These are phyloP conservation scores for Botrytis galanthina DNA, from an alignment of 2,329 filamentous ascomycete genomes.

Conservation along the genomic window DNA sequence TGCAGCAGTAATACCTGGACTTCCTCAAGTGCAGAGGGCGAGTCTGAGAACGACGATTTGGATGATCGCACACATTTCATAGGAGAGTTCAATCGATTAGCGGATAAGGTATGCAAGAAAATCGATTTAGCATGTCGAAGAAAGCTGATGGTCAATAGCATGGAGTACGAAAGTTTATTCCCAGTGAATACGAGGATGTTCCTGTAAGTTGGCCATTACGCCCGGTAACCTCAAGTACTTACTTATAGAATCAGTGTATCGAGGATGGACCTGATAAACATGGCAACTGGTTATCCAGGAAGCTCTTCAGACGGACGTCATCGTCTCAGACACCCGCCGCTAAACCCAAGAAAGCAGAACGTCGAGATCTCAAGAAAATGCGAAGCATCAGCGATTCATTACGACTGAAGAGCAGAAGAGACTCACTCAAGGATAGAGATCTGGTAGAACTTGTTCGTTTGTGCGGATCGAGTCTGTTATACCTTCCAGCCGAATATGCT, in stretches of 20 bases:
- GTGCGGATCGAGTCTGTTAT: slow-evolving; percentile 61
- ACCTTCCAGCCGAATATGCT: slow-evolving; percentile 58
- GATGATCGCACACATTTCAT: slow-evolving; percentile 51
- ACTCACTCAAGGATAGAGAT: slow-evolving; percentile 49
- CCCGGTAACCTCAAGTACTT: background rate
- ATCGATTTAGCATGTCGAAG: background rate
- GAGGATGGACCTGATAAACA: slow-evolving; percentile 32
- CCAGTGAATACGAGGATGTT: slow-evolving; percentile 29
- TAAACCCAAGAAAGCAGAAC: slow-evolving; percentile 29
- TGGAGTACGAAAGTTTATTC: slow-evolving; percentile 43
- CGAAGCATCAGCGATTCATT: slow-evolving; percentile 57
- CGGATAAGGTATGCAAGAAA: slow-evolving; percentile 49
- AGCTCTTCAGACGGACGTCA: slow-evolving; percentile 41
- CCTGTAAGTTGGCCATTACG: slow-evolving; percentile 25
- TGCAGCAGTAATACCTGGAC: slow-evolving; percentile 55
- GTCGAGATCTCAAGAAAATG: slow-evolving; percentile 43
- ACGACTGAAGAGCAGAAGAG: slow-evolving; percentile 46
- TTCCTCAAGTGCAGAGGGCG: slow-evolving; percentile 50
- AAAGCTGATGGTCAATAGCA: slow-evolving; percentile 43
- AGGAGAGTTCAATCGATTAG: slow-evolving; percentile 59
- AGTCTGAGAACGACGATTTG: slow-evolving; percentile 50
- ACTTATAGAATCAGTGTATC: slow-evolving; percentile 9
- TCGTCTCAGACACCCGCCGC: slow-evolving; percentile 36
- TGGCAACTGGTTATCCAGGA: slow-evolving; percentile 42
- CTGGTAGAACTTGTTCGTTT: slow-evolving; percentile 60